Conservation (phyloP, 768 basidiomycete species). For the Mycena filopes region DNA sequence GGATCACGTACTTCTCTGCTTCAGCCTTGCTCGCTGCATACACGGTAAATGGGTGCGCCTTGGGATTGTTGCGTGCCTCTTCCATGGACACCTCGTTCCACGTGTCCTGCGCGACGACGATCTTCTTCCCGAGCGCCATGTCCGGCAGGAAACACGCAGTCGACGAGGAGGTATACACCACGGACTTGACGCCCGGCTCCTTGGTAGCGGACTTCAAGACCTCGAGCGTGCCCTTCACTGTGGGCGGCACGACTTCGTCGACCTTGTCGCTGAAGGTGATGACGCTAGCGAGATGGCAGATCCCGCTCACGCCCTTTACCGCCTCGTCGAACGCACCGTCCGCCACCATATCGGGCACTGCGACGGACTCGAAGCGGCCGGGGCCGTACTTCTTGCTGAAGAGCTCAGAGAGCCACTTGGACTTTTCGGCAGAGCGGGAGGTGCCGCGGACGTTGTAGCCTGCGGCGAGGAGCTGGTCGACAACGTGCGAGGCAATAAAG, state of each 20-base stretch:
- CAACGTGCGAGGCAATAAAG: background rate
- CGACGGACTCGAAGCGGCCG: background rate
- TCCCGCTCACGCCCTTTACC: background rate
- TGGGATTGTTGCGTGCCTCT: background rate
- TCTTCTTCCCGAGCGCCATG: background rate
- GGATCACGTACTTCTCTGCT: background rate
- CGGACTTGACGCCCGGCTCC: too few relatives aligned
- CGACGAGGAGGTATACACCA: too few relatives aligned
- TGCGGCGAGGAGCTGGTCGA: too few relatives aligned
- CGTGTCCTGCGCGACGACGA: too few relatives aligned
- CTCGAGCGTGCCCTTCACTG: background rate
- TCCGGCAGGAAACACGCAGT: background rate
- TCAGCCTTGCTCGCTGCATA: background rate
- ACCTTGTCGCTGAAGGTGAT: background rate
- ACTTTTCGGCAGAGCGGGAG: background rate
- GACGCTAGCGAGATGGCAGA: background rate
- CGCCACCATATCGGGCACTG: background rate
- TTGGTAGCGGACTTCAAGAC: background rate
- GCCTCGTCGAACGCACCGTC: too few relatives aligned
- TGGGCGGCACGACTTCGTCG: background rate
- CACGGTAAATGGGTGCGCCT: background rate
- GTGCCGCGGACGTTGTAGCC: background rate
- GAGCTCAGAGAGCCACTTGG: background rate
- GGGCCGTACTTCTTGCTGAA: background rate
- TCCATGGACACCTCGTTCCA: background rate